phyloP scores from a whole-genome alignment of 2,329 filamentous ascomycete genomes.

The Claviceps sp. region DNA sequence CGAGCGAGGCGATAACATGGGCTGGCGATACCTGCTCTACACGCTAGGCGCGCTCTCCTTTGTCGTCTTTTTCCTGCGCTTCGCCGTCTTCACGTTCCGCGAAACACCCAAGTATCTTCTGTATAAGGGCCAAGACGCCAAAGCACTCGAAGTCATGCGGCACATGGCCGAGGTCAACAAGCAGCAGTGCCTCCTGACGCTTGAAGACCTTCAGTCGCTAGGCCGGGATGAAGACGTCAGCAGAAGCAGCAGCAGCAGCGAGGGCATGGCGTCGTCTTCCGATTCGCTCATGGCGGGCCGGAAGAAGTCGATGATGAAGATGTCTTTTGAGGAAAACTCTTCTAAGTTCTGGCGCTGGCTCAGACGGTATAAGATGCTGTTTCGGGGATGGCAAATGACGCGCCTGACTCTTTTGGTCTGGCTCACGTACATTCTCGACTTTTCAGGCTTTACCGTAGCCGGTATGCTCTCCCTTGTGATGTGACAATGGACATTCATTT shows the following conservation, averaged over 20 bases:
- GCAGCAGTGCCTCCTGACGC: constrained; percentile 19
- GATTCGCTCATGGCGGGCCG: neutral
- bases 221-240: constrained; percentile 4
- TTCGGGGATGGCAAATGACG: constrained; percentile 19
- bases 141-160: constrained; percentile 34
- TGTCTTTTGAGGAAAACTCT: neutral
- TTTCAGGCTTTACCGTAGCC: constrained; percentile 25
- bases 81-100: constrained; percentile 31
- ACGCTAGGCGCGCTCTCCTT: constrained; percentile 31
- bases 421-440: constrained; percentile 26
- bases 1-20: constrained; percentile 27
- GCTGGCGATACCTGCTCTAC: constrained; percentile 35
- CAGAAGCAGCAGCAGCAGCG: neutral
- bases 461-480: constrained; percentile 9
- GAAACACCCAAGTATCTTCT: constrained; percentile 35
- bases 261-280: constrained; percentile 1
- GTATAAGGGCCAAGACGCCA: constrained; percentile 27
- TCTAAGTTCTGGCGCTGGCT: constrained; percentile 7
- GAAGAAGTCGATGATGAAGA: neutral
- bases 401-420: constrained; percentile 22
- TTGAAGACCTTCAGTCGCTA: constrained; percentile 21
- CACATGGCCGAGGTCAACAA: constrained; percentile 29
- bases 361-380: constrained; percentile 20
- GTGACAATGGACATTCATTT: neutral
- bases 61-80: constrained; percentile 28